Evolutionary conservation across 2,329 filamentous ascomycete species (phyloP), one percentile per base, ranked within the genome.

Genomic region (Trichoderma guizhouense): DNA sequence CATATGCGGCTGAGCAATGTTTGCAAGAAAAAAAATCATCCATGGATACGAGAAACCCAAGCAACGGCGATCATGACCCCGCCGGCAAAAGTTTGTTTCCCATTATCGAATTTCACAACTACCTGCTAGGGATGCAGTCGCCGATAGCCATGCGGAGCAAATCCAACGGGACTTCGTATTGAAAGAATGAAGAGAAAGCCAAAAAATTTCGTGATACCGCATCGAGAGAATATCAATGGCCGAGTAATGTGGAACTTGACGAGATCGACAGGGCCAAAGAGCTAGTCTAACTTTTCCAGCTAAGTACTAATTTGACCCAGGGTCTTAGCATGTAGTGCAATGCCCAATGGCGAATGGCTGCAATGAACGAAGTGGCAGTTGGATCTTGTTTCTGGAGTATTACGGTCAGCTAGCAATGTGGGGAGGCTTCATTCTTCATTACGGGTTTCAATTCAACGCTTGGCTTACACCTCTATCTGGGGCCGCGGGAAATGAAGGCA

Each of bases 241-340:
- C n/a, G 15, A 30, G 32, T 36, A 32, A 34, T 51, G 32, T 55
- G 14, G 64, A 34, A 67, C 32, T 39, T 21, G 64, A 57, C 26
- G 65, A 68, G 65, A 68, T 68, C 65, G 65, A 68, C 65, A 68
- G 65, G 65, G 65, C 65, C 53, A 58, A 5, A 47, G 26, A 32
- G 55, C 65, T 60, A 68, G 18, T 36, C 65, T 68, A 68, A n/a
- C 12, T 60, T 60, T 43, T 47, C 21, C 53, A 68, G 39, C 39
- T 18, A 39, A 18, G 34, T 39, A 30, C 55, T 68, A 47, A 68
- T 68, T 60, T 60, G 57, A 60, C 36, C 63, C 34, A 66, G 43
- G 43, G 53, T 30, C 55, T 60, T 60, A 60, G 53, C 55, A 68
- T 28, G 34, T 39, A 58, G 21, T 14, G 15, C 26, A 43, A 32